Conservation (phyloP, 2,329 filamentous ascomycete species). For the Monosporascus sp. region DNA sequence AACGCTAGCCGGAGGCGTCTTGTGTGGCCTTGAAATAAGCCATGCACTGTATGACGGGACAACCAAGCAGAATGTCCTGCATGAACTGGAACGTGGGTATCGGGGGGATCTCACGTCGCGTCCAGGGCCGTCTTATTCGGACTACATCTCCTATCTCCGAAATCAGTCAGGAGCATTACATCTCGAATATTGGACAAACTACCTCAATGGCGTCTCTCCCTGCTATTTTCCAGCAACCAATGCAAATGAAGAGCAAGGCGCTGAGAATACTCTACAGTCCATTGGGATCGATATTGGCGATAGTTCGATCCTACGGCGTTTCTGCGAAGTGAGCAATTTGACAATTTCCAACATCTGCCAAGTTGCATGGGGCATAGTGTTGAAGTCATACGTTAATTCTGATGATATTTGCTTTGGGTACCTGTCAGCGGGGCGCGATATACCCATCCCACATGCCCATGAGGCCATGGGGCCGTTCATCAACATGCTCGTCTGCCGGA, state of each 20-base stretch:
- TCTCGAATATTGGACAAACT: neutral
- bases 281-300: neutral
- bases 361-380: neutral
- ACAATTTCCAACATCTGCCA: neutral
- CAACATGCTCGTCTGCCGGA: no score
- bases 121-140: neutral
- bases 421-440: neutral
- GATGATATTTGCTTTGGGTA: neutral
- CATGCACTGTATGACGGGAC: neutral
- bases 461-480: no score
- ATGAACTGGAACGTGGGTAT: neutral
- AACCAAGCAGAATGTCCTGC: neutral
- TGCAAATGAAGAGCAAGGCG: neutral
- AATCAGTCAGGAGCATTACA: neutral
- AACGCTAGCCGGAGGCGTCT: neutral
- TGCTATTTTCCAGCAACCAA: neutral
- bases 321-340: neutral
- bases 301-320: neutral
- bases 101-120: rapidly evolving
- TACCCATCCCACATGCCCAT: neutral
- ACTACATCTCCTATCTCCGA: neutral
- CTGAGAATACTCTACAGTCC: neutral
- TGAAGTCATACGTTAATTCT: neutral
- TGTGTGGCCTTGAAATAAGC: neutral
- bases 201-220: neutral